Base-by-base conservation (phyloP, 768 basidiomycete species). In the Hypholoma sublateritium region DNA sequence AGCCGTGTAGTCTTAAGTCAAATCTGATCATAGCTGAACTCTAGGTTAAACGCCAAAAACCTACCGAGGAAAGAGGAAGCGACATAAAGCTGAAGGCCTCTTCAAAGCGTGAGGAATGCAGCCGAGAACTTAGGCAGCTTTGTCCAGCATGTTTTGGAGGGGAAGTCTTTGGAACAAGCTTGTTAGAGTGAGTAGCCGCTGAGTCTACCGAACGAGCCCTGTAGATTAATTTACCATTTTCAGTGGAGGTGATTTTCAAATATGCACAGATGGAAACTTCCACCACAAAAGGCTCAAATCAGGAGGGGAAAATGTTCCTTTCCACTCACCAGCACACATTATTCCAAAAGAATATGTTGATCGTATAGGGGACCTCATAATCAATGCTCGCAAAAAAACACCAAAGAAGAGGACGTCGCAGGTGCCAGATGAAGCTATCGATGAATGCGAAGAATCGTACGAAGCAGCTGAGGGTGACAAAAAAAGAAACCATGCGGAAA, bases 231-330 rank as follows among this genome's bases (percentile, higher is more conserved):
- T n/a, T 42, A 60, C 37, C 56, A 5, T 41, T 32, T 22, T n/a
- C 19, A 71, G 73, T 1, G 74, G 77, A 0, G 69, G 66, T 0
- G 74, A 79, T 53, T 62, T 77, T 9, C 75, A 77, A 32, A 59
- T 79, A 0, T 64, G 65, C 0, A 60, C 65, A 0, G 75, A 78
- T 61, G 74, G 74, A 0, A 76, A 74, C 39, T 78, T 78, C 52
- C 71, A 73, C 47, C 75, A 80, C 54, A 59, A 66, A 0, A 76
- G 79, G 37, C 53, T 66, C 16, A 22, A 28, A 9, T 50, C 60
- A 5, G 53, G 49, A n/a, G 60, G 50, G 1, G 6, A 49, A 37
- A 24, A 36, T 22, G 24, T 60, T 19, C 32, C 45, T 5, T 62
- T 59, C 21, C 55, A 56, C 28, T 6, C 52, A n/a, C 54, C 61